Evolutionary conservation across 2,329 filamentous ascomycete genomes (phyloP), one percentile per base, ranked within the genome.

Genomic region (Coniochaeta ligniaria): DNA sequence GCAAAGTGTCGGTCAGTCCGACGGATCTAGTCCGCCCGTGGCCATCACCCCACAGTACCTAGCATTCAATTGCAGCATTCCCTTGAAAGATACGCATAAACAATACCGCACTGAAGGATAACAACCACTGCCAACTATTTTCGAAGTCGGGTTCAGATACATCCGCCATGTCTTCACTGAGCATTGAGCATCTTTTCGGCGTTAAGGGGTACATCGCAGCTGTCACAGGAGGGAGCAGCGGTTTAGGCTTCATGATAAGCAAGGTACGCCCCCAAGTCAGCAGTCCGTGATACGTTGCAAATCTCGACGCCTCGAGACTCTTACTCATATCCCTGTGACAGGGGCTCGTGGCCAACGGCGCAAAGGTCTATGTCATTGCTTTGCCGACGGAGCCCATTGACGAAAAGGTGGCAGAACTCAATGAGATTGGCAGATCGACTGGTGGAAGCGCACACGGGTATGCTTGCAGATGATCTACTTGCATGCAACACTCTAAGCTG

Each of bases 211-310:
- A 65, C 57, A 68, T 78, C 62, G 66, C 75, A 62, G 60, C 73
- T 28, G 67, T 75, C 52, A 72, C 75, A 61, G 65, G 74, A 60
- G 73, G 73, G 0, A 76, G 72, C 54, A 79, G 77, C 64, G 78
- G 78, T 1, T 67, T 80, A 14, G 78, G 78, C 1, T 69, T 76
- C 33, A 80, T 80, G 78, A 79, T 80, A 47, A 70, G 72, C 54
- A 76, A 73, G 63, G 78, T 76, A 65, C 41, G n/a, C n/a, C 41
- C 11, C 17, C 6, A 20, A 45, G 41, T 45, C 41, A 12, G n/a
- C 36, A 38, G 6, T 38, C 36, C 14, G 36, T 38, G 36, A 38
- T 38, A 38, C 60, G 59, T 64, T 57, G 33, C 45, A 3, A 41
- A 14, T 26, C n/a, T 41, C 17, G 14, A 59, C 20, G 35, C n/a